Conservation (phyloP, 768 basidiomycete genomes). For the Pleurotus tuber-regium region DNA sequence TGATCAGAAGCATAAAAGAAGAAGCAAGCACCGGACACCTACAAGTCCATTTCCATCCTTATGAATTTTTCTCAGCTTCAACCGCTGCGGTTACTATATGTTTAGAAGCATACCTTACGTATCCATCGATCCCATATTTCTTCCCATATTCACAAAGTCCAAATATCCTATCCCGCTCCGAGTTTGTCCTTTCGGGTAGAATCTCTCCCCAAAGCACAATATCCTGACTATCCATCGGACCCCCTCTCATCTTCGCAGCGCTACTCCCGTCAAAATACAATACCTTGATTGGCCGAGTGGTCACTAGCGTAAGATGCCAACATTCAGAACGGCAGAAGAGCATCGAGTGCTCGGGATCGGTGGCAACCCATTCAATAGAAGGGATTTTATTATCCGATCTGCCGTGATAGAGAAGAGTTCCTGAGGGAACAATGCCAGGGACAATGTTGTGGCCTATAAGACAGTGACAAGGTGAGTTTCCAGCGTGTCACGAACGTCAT, state of each 20-base stretch:
- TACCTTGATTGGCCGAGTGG: conserved; percentile 38
- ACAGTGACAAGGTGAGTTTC: too few species aligned
- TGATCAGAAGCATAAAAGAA: too few species aligned
- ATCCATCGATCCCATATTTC: conserved; percentile 40
- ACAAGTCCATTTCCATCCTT: conserved; percentile 53
- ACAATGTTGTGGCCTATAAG: conserved; percentile 21
- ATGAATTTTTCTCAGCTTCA: background rate
- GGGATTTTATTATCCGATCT: conserved; percentile 11
- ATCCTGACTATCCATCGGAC: conserved; percentile 47
- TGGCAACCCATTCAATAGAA: conserved; percentile 19
- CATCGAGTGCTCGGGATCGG: conserved; percentile 21
- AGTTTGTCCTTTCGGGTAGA: conserved; percentile 18
- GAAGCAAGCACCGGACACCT: conserved; percentile 16
- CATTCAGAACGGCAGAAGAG: conserved; percentile 36
- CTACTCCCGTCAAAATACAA: conserved; percentile 54
- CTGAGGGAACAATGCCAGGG: conserved; percentile 18
- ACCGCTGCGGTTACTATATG: background rate
- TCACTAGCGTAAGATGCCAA: conserved; percentile 38
- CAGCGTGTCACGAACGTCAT: too few species aligned
- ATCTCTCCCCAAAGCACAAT: conserved; percentile 40
- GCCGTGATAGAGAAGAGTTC: conserved; percentile 25
- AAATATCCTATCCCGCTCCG: conserved; percentile 33
- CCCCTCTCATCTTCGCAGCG: conserved; percentile 38
- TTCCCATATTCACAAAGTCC: conserved; percentile 44
- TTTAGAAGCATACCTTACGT: conserved; percentile 38